Evolutionary conservation across 2,329 filamentous ascomycete genomes (phyloP), one percentile per base, ranked within the genome.

Genomic region (Verticillium longisporum): DNA sequence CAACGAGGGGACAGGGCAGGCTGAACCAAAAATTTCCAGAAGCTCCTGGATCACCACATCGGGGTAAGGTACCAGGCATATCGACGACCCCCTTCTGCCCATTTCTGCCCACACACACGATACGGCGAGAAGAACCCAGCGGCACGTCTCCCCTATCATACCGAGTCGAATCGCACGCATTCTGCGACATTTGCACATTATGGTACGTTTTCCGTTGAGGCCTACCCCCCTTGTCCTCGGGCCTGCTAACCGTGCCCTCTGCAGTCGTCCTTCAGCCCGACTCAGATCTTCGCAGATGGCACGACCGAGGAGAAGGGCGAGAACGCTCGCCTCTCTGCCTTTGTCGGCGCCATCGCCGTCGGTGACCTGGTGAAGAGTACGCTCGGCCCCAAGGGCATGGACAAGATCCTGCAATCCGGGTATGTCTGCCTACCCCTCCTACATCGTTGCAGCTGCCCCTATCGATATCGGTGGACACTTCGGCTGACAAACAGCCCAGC

Each of bases 291-390:
- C 79, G 91, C 92, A 71, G 92, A 97, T 77, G 93, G 96, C 75
- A 95, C 96, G 68, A 95, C 90, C 61, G 92, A 98, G 80, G 94
- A 98, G 81, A 98, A 97, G 82, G 95, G 95, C 71, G 94, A 98
- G 82, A 98, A 98, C 90, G 94, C 95, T 71, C 92, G 94, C 85
- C 89, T 98, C 69, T 90, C 92, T n/a, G 94, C 94, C 66, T 99
- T 99, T 72, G 94, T 99, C 61, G 95, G 95, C 70, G 95, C 95
- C 74, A 99, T 99, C 72, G 95, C 95, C 61, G 95, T 99, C 56
- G 95, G 95, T 60, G 95, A 99, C 71, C 79, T 99, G 68, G 95
- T 99, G 60, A 99, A 99, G 85, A 96, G 91, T 76, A 98, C 95
- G 11, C 80, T 99, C 37, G 95, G 95, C 6, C 95, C 95, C 45